Evolutionary conservation across 1,284 basidiomycete species (phyloP).

Genomic region (Tilletia walkeri): DNA sequence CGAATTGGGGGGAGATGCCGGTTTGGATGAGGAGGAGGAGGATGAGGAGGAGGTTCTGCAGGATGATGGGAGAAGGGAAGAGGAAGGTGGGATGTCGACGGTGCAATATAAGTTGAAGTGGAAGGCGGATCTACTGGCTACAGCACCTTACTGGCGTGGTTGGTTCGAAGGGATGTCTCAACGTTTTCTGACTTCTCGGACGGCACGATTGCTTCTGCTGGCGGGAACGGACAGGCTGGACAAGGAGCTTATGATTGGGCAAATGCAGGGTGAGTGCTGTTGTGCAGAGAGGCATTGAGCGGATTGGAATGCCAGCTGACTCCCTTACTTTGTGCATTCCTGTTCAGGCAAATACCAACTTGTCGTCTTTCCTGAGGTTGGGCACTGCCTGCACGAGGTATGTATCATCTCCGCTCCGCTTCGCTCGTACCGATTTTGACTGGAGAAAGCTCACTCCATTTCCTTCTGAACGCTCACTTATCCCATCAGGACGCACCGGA

Average conservation of each 20-base stretch:
- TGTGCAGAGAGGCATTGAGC: too few relatives aligned
- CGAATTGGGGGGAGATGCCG: background rate
- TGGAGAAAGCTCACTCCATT: too few relatives aligned
- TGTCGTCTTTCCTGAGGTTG: constrained; percentile 78
- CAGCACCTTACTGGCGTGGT: constrained; percentile 85
- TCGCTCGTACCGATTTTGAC: background rate
- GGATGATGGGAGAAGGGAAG: constrained; percentile 21
- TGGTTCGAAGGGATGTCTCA: constrained; percentile 85
- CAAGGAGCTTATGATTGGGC: constrained; percentile 90
- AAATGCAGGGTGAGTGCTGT: constrained; percentile 67
- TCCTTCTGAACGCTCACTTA: too few relatives aligned
- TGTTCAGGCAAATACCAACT: constrained; percentile 83
- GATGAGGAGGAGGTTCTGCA: constrained; percentile 25
- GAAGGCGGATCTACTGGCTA: constrained; percentile 79
- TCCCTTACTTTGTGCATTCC: background rate
- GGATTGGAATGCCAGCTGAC: too few relatives aligned
- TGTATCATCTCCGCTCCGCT: background rate
- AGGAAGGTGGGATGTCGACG: background rate
- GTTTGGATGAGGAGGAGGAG: constrained; percentile 11
- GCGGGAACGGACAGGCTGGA: constrained; percentile 92
- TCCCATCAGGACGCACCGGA: constrained; percentile 74
- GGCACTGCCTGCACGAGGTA: constrained; percentile 92
- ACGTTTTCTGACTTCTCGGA: constrained; percentile 72
- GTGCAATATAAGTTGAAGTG: constrained; percentile 61
- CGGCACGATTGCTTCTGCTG: constrained; percentile 80